phyloP scores from a whole-genome alignment of 169 alveolate species.

The Plasmodium relictum region DNA sequence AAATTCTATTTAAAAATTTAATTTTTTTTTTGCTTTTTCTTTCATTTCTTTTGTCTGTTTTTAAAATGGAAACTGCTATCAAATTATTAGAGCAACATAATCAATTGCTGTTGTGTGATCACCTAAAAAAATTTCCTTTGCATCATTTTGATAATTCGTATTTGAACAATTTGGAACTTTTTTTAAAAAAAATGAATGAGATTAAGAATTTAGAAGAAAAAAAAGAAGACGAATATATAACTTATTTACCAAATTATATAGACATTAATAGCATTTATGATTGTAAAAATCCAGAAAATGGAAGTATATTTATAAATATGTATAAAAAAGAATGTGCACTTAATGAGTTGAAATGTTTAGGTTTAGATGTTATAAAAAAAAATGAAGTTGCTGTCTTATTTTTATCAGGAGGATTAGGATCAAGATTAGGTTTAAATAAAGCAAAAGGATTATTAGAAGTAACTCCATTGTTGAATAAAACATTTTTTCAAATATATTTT shows the following conservation, averaged over 20 bases:
- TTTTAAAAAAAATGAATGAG: constrained; percentile 34
- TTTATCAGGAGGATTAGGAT: constrained; percentile 85
- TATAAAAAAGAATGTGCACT: constrained; percentile 38
- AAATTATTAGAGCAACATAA: constrained; percentile 23
- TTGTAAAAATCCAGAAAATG: constrained; percentile 41
- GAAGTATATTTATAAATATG: constrained; percentile 32
- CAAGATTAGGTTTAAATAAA: constrained; percentile 76
- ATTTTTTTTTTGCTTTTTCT: too few species aligned
- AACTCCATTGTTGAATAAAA: constrained; percentile 78
- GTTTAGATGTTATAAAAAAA: constrained; percentile 45
- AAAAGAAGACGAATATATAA: constrained; percentile 8
- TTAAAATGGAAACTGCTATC: constrained; percentile 35
- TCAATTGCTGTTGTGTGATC: constrained; percentile 4
- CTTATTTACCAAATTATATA: constrained; percentile 27
- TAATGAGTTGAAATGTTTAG: constrained; percentile 52
- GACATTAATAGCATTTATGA: constrained; percentile 45
- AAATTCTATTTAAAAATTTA: too few species aligned
- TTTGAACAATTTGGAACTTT: constrained; percentile 14
- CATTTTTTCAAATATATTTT: constrained; percentile 81
- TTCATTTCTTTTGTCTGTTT: not conserved
- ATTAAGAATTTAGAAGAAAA: constrained; percentile 6
- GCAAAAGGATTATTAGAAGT: constrained; percentile 82
- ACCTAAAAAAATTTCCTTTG: not conserved
- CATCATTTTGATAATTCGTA: constrained; percentile 12
- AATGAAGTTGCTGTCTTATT: constrained; percentile 80